These are phyloP conservation scores for Xylariales sp. DNA, from an alignment of 2,329 filamentous ascomycete genomes.

Conservation along the genomic window DNA sequence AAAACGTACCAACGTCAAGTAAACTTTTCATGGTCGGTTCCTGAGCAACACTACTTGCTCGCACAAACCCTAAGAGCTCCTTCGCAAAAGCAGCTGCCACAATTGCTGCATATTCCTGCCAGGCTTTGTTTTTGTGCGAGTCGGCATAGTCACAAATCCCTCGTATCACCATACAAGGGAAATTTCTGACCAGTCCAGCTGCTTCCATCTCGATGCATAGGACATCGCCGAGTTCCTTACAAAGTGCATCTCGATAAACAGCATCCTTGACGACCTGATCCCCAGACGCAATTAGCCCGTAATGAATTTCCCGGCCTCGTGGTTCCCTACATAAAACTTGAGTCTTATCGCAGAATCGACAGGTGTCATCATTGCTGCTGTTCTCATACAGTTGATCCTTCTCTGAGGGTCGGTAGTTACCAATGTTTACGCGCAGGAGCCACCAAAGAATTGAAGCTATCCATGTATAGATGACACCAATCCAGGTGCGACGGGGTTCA, in stretches of 20 bases:
- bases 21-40: too few species aligned
- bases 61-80: background rate
- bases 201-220: background rate
- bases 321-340: background rate
- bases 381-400: too few species aligned
- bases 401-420: too few species aligned
- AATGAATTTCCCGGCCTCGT: background rate
- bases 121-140: background rate
- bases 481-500: too few species aligned
- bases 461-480: too few species aligned
- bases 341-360: background rate
- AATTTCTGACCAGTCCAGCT: background rate
- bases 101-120: background rate
- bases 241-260: background rate
- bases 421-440: too few species aligned
- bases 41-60: too few species aligned
- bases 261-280: background rate
- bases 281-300: background rate
- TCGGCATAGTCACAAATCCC: background rate
- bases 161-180: background rate
- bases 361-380: background rate
- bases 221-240: background rate
- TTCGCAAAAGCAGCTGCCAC: background rate
- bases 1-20: too few species aligned
- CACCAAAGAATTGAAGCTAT: too few species aligned